Evolutionary conservation across 768 basidiomycete genomes (phyloP), one percentile per base, ranked within the genome.

Genomic region (Amanita rimosa): DNA sequence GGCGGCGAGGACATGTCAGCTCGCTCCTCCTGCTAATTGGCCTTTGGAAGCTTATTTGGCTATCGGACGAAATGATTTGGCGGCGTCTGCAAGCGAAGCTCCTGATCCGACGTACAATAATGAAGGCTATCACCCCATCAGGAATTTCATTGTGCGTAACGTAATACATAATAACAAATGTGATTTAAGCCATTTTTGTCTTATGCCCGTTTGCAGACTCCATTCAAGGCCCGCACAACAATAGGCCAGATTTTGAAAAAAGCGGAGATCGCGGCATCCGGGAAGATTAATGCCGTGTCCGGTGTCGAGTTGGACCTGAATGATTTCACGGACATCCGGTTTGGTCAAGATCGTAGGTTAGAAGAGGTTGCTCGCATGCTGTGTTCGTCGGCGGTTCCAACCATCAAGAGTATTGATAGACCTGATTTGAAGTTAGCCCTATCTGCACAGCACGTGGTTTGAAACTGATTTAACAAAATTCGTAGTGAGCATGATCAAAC

Each of bases 331-430:
- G 79, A 80, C 45, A 85, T 93, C 43, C 79, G 95, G 3, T 97
- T 97, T 58, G 87, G 87, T 6, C 81, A 88, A 53, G 96, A 99
- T 65, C 76, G 85, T 16, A 75, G 95, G 33, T 62, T 99, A 27
- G 87, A 93, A 39, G 96, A 99, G 60, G 92, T 95, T 3, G 83
- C 85, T 10, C 76, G 91, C 1, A 87, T 98, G 78, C 64, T 99
- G 14, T 89, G 86, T 54, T 95, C 90, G 0, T 86, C 87, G 1
- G 68, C 67, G 2, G 64, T 86, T 14, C 74, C 85, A 0, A 74
- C 78, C 1, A 74, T 95, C 40, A 76, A 71, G 69, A 61, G 72
- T 68, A 49, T 70, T 35, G 83, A 92, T 45, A 74, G 83, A 33
- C 78, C 81, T 41, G 83, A 89, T 52, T 62, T 83, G 34, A 87